Evolutionary conservation across 1,284 basidiomycete species (phyloP), one percentile per base, ranked within the genome.

Genomic region (Taiwanofungus camphoratus): DNA sequence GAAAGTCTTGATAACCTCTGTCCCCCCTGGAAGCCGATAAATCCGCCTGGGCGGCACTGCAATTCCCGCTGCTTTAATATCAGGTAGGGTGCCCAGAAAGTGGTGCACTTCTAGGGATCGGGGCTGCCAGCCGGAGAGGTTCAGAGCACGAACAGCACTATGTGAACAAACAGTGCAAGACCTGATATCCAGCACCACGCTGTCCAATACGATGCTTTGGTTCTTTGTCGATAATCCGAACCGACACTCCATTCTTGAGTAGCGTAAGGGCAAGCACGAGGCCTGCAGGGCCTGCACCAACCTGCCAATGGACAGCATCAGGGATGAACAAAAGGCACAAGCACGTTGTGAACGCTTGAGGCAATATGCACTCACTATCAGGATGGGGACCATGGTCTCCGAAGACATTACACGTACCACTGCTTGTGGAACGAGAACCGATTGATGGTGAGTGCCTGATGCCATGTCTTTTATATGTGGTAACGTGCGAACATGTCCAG

Each of bases 221-320:
- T 16, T 53, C 53, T 36, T 62, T 67, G 13, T 66, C 55, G 21
- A 68, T 58, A 30, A 67, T 59, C 18, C 66, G 64, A 9, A 68
- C 60, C 3, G 58, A 24, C 3, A 56, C 41, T 7, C 55, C 55
- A 30, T 52, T 50, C 27, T 53, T 45, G 8, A 42, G 22, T 5
- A 58, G 47, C 19, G 48, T 42, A 3, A 58, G 46, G 21, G 56
- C 56, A 13, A 42, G 18, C 7, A 51, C 43, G 11, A 58, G 47
- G 5, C 56, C 56, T 3, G 49, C 43, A 9, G 56, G 56, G 9
- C 56, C 56, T 32, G 53, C 47, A 13, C 56, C 56, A 22, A 43
- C 52, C 56, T 58, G n/a, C n/a, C n/a, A n/a, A n/a, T n/a, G n/a
- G n/a, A n/a, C n/a, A n/a, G n/a, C n/a, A n/a, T n/a, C n/a, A n/a